Evolutionary conservation across 108 stramenopile genomes (phyloP).

Genomic region (Cyclotella baltica): DNA sequence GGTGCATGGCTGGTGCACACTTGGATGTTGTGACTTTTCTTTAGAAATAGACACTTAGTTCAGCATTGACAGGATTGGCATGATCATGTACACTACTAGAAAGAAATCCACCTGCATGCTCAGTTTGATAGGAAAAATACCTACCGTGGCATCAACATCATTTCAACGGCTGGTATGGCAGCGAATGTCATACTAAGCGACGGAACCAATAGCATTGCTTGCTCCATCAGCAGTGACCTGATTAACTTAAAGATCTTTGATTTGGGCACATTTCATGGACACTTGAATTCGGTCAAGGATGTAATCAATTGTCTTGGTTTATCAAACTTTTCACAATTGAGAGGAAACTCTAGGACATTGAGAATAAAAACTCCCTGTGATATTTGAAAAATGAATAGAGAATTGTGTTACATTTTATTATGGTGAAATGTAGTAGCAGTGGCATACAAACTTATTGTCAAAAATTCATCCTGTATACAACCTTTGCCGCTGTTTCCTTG

Average conservation of each 20-base stretch:
- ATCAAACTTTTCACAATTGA: conserved; percentile 16
- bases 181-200: conserved; percentile 14
- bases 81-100: conserved; percentile 3
- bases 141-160: conserved; percentile 11
- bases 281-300: conserved; percentile 7
- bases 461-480: neutral
- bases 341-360: neutral
- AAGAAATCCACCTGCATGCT: conserved; percentile 14
- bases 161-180: neutral
- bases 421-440: neutral
- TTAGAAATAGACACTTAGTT: conserved; percentile 10
- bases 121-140: conserved; percentile 29
- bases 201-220: conserved; percentile 31
- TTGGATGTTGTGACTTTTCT: neutral
- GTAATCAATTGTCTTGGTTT: conserved; percentile 13
- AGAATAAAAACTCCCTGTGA: neutral
- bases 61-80: conserved; percentile 17
- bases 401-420: neutral
- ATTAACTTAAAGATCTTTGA: neutral
- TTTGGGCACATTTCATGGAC: neutral
- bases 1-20: neutral
- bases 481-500: neutral
- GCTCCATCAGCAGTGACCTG: conserved; percentile 24
- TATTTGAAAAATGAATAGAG: neutral
- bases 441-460: neutral